A percentile compares a stretch with the other conserved stretches of the same genome.
Evolutionary conservation across 805 yeast species (phyloP).

Genomic region (Wickerhamiella alocasiicola): DNA sequence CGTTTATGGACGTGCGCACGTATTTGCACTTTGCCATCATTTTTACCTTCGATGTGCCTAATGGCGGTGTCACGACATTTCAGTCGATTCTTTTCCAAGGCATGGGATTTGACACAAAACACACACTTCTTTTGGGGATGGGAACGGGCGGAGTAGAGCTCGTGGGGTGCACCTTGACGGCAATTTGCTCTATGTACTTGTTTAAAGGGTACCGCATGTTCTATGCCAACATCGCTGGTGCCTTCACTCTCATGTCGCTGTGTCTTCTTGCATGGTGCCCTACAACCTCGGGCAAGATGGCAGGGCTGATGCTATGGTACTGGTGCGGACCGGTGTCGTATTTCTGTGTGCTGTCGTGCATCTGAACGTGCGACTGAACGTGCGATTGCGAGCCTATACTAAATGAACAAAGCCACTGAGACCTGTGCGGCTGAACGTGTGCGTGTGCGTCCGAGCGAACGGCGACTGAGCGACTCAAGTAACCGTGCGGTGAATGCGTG

Average conservation of each 20-base stretch:
- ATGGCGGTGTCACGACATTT: slow-evolving; percentile 43
- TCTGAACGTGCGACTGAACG: too few relatives aligned
- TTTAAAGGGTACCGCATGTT: slow-evolving; percentile 16
- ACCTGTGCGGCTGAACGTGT: too few relatives aligned
- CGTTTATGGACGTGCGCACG: slow-evolving; percentile 37
- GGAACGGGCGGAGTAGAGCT: slow-evolving; percentile 35
- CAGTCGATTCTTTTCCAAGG: slow-evolving; percentile 34
- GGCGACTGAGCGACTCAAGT: too few relatives aligned
- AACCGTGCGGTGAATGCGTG: too few relatives aligned
- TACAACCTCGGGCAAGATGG: slow-evolving; percentile 29
- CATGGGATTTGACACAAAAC: slow-evolving; percentile 20
- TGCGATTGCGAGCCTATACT: too few relatives aligned
- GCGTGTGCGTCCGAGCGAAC: too few relatives aligned
- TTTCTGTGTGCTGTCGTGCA: slow-evolving; percentile 23
- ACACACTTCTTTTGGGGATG: slow-evolving; percentile 33
- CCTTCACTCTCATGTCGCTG: slow-evolving; percentile 34
- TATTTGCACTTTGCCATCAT: slow-evolving; percentile 32
- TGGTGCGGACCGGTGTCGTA: slow-evolving; percentile 25
- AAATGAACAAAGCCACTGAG: too few relatives aligned
- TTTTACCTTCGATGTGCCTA: slow-evolving; percentile 16
- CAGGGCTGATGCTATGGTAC: slow-evolving; percentile 31
- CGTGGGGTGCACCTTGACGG: slow-evolving; percentile 17
- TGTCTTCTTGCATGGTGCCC: slow-evolving; percentile 36
- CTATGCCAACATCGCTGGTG: slow-evolving; percentile 37
- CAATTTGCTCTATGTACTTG: slow-evolving; percentile 13